Evolutionary conservation across 1,139 yeast species (phyloP).

Genomic region (Magnusiomyces tetraspermus): DNA sequence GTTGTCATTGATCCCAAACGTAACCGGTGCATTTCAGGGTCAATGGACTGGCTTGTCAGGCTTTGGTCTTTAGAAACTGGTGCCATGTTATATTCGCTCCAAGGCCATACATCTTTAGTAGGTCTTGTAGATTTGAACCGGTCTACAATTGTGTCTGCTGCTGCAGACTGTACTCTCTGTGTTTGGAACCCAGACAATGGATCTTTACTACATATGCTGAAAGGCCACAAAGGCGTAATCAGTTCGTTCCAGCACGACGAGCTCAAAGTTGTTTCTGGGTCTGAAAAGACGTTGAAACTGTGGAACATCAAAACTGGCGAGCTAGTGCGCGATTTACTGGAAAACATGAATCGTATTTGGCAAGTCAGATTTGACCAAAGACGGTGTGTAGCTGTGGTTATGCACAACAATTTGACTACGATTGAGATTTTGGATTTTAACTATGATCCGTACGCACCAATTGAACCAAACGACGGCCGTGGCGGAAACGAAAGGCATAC

Average conservation of each 20-base stretch:
- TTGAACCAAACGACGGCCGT: not conserved
- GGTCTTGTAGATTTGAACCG: slow-evolving; percentile 76
- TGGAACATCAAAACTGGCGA: slow-evolving; percentile 81
- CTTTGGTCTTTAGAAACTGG: slow-evolving; percentile 87
- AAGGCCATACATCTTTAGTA: slow-evolving; percentile 83
- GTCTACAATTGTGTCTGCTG: slow-evolving; percentile 82
- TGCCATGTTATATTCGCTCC: slow-evolving; percentile 51
- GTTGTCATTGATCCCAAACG: slow-evolving; percentile 71
- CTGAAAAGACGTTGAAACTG: slow-evolving; percentile 67
- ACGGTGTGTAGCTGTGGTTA: slow-evolving; percentile 90
- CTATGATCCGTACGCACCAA: slow-evolving; percentile 25
- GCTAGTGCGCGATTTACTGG: slow-evolving; percentile 62
- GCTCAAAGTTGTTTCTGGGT: slow-evolving; percentile 76
- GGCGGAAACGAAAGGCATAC: too few species aligned
- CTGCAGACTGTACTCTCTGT: slow-evolving; percentile 85
- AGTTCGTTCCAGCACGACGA: slow-evolving; percentile 92
- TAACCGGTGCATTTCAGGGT: slow-evolving; percentile 80
- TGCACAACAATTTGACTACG: slow-evolving; percentile 53
- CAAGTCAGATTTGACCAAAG: slow-evolving; percentile 81
- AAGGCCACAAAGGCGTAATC: slow-evolving; percentile 82
- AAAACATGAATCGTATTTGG: slow-evolving; percentile 82
- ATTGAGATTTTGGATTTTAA: slow-evolving; percentile 84
- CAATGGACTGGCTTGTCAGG: slow-evolving; percentile 81
- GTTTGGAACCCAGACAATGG: slow-evolving; percentile 90
- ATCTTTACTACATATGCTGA: slow-evolving; percentile 54